Evolutionary conservation across 2,329 filamentous ascomycete genomes (phyloP).

Genomic region (Neonectria punicea): DNA sequence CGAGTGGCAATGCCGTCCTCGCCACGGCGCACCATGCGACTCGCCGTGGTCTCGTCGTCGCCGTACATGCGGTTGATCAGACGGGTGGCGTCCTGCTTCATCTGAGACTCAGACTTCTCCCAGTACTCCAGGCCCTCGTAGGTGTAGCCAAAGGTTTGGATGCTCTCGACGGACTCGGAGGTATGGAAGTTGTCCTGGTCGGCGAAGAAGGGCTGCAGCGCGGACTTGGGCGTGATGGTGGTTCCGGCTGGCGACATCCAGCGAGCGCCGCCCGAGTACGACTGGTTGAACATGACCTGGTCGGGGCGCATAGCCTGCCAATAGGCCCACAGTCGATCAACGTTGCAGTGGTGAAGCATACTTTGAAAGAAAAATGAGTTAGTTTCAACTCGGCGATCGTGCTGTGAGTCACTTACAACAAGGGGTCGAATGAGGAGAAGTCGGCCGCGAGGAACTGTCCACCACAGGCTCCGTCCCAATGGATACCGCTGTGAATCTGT

Average conservation of each 20-base stretch:
- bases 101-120: conserved; percentile 45
- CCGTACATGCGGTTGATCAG: conserved; percentile 50
- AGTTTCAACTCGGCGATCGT: neutral
- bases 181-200: conserved; percentile 55
- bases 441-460: conserved; percentile 53
- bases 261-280: conserved; percentile 48
- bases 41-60: conserved; percentile 12
- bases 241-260: conserved; percentile 55
- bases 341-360: conserved; percentile 65
- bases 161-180: conserved; percentile 47
- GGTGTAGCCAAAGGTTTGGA: conserved; percentile 52
- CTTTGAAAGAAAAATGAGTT: conserved; percentile 27
- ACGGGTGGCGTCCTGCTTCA: conserved; percentile 43
- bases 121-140: conserved; percentile 52
- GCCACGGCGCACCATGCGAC: conserved; percentile 23
- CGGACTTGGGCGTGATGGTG: conserved; percentile 54
- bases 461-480: conserved; percentile 54
- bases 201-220: conserved; percentile 62
- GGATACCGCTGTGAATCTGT: conserved; percentile 55
- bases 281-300: conserved; percentile 47
- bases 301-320: conserved; percentile 57
- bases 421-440: conserved; percentile 57
- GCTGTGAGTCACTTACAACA: conserved; percentile 52
- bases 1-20: conserved; percentile 37
- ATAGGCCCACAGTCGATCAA: conserved; percentile 72